These are phyloP conservation scores for Puccinia sorghi DNA, from an alignment of 1,284 basidiomycete species.

Conservation along the genomic window DNA sequence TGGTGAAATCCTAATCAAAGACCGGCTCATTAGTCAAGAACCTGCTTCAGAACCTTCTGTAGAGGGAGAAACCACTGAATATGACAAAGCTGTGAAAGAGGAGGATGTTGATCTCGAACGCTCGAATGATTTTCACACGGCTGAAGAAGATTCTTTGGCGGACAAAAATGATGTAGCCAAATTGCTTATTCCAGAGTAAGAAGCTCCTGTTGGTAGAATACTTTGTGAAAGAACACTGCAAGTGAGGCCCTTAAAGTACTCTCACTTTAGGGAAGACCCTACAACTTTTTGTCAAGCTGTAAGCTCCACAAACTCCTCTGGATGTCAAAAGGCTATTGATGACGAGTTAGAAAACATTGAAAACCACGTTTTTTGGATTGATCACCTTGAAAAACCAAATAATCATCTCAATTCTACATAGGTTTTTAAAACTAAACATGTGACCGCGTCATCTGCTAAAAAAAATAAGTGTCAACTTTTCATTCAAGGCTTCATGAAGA, in stretches of 20 bases:
- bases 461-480: too few relatives aligned
- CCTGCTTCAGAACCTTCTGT: background rate
- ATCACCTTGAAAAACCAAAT: background rate
- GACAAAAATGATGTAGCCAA: background rate
- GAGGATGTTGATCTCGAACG: too few relatives aligned
- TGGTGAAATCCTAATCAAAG: background rate
- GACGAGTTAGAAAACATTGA: background rate
- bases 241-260: background rate
- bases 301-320: background rate
- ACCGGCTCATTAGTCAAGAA: background rate
- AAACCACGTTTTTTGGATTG: background rate
- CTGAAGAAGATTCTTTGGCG: background rate
- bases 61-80: too few relatives aligned
- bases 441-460: background rate
- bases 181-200: background rate
- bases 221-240: background rate
- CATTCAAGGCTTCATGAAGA: background rate
- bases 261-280: background rate
- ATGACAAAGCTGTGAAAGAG: too few relatives aligned
- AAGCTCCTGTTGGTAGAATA: background rate
- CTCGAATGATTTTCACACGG: background rate
- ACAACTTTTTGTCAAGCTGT: background rate
- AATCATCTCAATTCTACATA: background rate
- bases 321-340: background rate
- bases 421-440: conserved; percentile 1